A percentile compares a stretch with the other conserved stretches of the same genome.
phyloP scores from a whole-genome alignment of 1,284 basidiomycete species.

The Anthracocystis walkeri region DNA sequence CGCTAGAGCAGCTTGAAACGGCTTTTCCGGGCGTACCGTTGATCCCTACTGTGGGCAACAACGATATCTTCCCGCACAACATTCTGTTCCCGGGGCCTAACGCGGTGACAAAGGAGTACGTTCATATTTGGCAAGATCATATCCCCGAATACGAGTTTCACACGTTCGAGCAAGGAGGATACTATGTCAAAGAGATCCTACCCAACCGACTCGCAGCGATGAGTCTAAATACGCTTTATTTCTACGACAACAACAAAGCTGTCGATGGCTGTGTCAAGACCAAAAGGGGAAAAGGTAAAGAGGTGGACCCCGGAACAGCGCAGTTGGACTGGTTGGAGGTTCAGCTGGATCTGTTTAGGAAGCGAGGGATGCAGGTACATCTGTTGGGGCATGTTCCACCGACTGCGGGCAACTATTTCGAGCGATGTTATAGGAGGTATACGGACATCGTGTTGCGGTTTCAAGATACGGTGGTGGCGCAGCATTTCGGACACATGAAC shows the following conservation, averaged over 20 bases:
- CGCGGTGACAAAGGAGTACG: slow-evolving; percentile 77
- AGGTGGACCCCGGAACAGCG: slow-evolving; percentile 58
- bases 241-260: slow-evolving; percentile 91
- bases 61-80: slow-evolving; percentile 70
- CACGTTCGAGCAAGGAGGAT: slow-evolving; percentile 75
- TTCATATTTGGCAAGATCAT: slow-evolving; percentile 83
- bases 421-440: slow-evolving; percentile 83
- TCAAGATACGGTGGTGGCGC: slow-evolving; percentile 90
- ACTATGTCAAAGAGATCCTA: slow-evolving; percentile 85
- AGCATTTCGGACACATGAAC: slow-evolving; percentile 81
- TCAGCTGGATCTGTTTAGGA: slow-evolving; percentile 79
- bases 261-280: slow-evolving; percentile 69
- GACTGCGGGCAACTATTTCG: slow-evolving; percentile 83
- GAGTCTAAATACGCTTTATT: slow-evolving; percentile 90
- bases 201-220: slow-evolving; percentile 82
- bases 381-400: slow-evolving; percentile 77
- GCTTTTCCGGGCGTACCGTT: slow-evolving; percentile 84
- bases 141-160: slow-evolving; percentile 85
- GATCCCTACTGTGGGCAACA: slow-evolving; percentile 82
- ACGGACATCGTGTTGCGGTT: slow-evolving; percentile 83
- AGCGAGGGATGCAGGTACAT: slow-evolving; percentile 80
- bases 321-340: slow-evolving; percentile 85
- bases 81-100: slow-evolving; percentile 78
- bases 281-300: slow-evolving; percentile 25
- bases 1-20: slow-evolving; percentile 79